phyloP scores from a whole-genome alignment of 352 stramenopile genomes.

The Phytopythium aichiense region DNA sequence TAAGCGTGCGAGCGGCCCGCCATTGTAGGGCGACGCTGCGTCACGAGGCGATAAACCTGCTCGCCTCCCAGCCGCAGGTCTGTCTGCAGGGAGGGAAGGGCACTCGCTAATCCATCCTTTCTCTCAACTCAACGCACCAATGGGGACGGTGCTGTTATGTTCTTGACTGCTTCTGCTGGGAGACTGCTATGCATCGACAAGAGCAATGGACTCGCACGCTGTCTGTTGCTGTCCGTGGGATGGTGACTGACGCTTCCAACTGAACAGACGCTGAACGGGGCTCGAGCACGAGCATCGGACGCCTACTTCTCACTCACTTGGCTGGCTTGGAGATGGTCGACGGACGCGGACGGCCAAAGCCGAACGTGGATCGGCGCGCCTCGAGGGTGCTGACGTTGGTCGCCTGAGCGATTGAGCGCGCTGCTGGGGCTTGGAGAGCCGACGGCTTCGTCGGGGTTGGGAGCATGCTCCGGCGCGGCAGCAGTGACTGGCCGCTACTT shows the following conservation, averaged over 20 bases:
- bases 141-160: too few species aligned
- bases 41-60: not conserved
- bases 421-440: not conserved
- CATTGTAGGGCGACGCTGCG: not conserved
- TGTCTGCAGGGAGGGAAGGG: too few species aligned
- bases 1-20: not conserved
- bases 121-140: not conserved
- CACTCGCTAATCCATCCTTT: not conserved
- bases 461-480: slow-evolving; percentile 2
- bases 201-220: too few species aligned
- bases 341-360: not conserved
- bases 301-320: not conserved
- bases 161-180: not conserved
- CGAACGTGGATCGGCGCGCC: slow-evolving; percentile 5
- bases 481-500: not conserved
- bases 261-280: not conserved
- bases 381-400: not conserved
- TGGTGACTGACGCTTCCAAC: not conserved
- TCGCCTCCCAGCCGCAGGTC: too few species aligned
- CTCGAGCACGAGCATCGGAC: not conserved
- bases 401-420: not conserved
- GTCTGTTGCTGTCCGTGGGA: not conserved
- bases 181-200: too few species aligned
- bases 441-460: not conserved
- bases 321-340: not conserved